A percentile compares a stretch with the other conserved stretches of the same genome.
phyloP scores from a whole-genome alignment of 1,139 yeast genomes.

The Kodamaea suecica region DNA sequence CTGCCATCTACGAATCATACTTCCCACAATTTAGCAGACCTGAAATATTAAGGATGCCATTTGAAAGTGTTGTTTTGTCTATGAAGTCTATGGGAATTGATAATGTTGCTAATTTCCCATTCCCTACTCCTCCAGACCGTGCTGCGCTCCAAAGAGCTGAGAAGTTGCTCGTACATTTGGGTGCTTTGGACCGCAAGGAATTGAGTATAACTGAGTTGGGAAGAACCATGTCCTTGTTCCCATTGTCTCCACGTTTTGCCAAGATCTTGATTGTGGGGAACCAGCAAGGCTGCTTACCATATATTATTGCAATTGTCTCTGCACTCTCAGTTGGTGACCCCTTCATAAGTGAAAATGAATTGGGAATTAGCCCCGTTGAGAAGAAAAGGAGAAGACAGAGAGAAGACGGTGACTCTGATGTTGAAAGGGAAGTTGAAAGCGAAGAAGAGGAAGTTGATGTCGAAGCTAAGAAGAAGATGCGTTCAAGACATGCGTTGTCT shows the following conservation, averaged over 20 bases:
- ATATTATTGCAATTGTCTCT: slow-evolving; percentile 85
- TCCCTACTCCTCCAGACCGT: slow-evolving; percentile 90
- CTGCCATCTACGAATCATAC: slow-evolving; percentile 91
- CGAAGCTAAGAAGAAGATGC: slow-evolving; percentile 41
- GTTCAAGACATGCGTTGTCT: slow-evolving; percentile 53
- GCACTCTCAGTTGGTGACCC: slow-evolving; percentile 95
- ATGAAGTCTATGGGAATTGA: slow-evolving; percentile 98
- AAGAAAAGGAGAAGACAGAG: slow-evolving; percentile 17
- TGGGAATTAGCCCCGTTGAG: slow-evolving; percentile 44
- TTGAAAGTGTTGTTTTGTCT: slow-evolving; percentile 86
- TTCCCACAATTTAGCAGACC: slow-evolving; percentile 82
- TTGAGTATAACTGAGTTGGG: slow-evolving; percentile 72
- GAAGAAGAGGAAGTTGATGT: slow-evolving; percentile 29
- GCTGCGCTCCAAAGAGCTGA: slow-evolving; percentile 62
- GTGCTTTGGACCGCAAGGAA: slow-evolving; percentile 63
- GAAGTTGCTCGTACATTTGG: slow-evolving; percentile 62
- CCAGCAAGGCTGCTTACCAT: slow-evolving; percentile 81
- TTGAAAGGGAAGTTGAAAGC: slow-evolving; percentile 34
- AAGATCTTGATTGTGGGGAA: slow-evolving; percentile 87
- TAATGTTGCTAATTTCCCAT: slow-evolving; percentile 86
- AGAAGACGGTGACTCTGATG: slow-evolving; percentile 22
- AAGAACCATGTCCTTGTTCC: slow-evolving; percentile 82
- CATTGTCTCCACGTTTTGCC: slow-evolving; percentile 90
- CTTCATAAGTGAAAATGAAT: slow-evolving; percentile 68
- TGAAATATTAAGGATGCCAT: slow-evolving; percentile 92